Percentiles rank a stretch among this genome's conserved stretches.
Evolutionary conservation across 1,139 yeast genomes (phyloP).

Genomic region (Hemisphaericaspora xylanilytica): DNA sequence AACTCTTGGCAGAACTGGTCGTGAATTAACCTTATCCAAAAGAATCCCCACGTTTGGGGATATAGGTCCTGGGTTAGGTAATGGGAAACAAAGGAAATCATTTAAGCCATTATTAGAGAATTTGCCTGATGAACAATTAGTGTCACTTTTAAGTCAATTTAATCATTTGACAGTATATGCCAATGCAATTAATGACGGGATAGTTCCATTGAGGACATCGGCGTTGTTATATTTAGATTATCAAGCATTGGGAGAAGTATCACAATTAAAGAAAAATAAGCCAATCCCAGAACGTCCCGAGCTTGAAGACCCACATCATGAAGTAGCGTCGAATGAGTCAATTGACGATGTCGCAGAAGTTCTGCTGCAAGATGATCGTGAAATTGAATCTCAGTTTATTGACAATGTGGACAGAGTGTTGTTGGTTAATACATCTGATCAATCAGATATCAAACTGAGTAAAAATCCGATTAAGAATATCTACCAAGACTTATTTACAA

Average conservation of each 20-base stretch:
- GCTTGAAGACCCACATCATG: constrained; percentile 13
- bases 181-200: constrained; percentile 85
- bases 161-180: constrained; percentile 72
- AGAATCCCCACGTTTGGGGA: constrained; percentile 21
- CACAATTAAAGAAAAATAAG: constrained; percentile 21
- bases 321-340: constrained; percentile 13
- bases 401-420: constrained; percentile 1
- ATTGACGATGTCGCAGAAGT: constrained; percentile 13
- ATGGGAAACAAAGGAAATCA: constrained; percentile 13
- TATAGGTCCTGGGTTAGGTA: constrained; percentile 11
- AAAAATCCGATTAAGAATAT: not conserved
- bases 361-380: constrained; percentile 11
- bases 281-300: constrained; percentile 13
- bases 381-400: constrained; percentile 8
- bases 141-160: constrained; percentile 60
- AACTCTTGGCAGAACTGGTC: constrained; percentile 87
- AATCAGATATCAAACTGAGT: not conserved
- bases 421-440: too few species aligned
- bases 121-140: constrained; percentile 78
- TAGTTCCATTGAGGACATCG: constrained; percentile 75
- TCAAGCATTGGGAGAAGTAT: constrained; percentile 40
- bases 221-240: constrained; percentile 51
- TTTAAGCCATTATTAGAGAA: constrained; percentile 65
- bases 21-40: constrained; percentile 68
- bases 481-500: constrained; percentile 22